phyloP scores from a whole-genome alignment of 306 rosid genomes.

The Prunus mongolica region DNA sequence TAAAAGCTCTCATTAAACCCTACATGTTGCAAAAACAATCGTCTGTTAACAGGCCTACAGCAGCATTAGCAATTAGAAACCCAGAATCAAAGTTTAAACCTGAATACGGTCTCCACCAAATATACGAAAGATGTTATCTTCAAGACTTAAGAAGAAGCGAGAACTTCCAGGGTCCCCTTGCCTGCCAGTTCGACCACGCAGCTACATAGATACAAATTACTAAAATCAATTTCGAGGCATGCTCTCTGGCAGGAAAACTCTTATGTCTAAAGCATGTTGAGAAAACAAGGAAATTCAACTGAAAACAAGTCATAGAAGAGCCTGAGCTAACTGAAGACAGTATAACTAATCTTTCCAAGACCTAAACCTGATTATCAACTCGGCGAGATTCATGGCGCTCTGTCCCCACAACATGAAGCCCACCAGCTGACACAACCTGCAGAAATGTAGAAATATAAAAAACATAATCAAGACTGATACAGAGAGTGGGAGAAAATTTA shows the following conservation, averaged over 20 bases:
- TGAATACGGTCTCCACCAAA: constrained; percentile 96
- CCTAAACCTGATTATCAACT: constrained; percentile 86
- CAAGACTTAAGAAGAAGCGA: constrained; percentile 94
- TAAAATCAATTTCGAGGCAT: constrained; percentile 18
- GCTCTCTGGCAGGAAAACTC: constrained; percentile 10
- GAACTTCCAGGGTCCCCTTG: constrained; percentile 99
- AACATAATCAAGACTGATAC: constrained; percentile 16
- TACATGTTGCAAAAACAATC: constrained; percentile 31
- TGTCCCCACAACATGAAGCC: constrained; percentile 90
- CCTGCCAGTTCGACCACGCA: constrained; percentile 96
- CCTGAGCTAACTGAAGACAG: constrained; percentile 3
- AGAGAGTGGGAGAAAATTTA: constrained; percentile 14
- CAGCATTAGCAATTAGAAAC: constrained; percentile 22
- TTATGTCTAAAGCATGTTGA: neutral
- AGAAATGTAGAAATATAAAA: constrained; percentile 20
- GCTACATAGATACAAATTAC: constrained; percentile 39
- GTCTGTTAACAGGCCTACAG: constrained; percentile 6
- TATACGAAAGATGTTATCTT: constrained; percentile 91
- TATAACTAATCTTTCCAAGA: constrained; percentile 13
- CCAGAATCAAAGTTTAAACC: constrained; percentile 44
- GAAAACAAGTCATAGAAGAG: neutral
- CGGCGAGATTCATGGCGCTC: constrained; percentile 97
- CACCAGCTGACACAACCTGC: constrained; percentile 96
- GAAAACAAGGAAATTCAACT: constrained; percentile 7
- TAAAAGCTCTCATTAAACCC: constrained; percentile 96